These are phyloP conservation scores for Cercospora nicotianae DNA, from an alignment of 2,329 filamentous ascomycete species.

Conservation along the genomic window DNA sequence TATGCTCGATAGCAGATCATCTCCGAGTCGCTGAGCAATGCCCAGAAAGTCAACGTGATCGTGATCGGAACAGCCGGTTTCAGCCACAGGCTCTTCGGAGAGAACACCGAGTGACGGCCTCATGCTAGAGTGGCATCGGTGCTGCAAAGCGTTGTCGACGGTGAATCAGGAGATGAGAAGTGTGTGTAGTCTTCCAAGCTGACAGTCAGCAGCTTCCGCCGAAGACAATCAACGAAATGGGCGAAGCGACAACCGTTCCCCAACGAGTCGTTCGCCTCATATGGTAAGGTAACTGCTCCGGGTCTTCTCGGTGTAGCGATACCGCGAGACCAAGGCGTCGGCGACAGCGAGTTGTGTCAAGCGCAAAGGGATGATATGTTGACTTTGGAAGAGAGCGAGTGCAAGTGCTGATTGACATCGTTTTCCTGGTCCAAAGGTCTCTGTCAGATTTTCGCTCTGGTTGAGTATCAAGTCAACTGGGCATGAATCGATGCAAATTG, in stretches of 20 bases:
- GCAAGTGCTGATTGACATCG: too few species aligned
- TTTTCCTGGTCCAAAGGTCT: too few species aligned
- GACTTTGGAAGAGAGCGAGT: too few species aligned
- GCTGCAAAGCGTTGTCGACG: background rate
- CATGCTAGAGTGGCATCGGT: background rate
- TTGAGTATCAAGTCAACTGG: too few species aligned
- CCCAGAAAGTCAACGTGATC: background rate
- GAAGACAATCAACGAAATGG: background rate
- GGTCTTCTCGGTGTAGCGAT: background rate
- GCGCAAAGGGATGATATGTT: too few species aligned
- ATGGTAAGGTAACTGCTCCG: background rate
- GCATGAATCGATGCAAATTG: too few species aligned
- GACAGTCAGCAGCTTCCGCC: too few species aligned
- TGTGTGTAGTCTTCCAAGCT: too few species aligned
- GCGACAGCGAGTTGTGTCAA: too few species aligned
- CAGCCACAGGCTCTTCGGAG: background rate
- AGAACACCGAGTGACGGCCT: background rate
- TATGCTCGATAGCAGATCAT: background rate
- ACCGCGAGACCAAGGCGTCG: background rate
- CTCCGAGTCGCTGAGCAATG: background rate
- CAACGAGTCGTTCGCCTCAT: background rate
- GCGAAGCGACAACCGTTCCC: background rate
- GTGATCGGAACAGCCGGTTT: background rate
- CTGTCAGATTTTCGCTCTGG: too few species aligned
- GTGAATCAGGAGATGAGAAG: background rate